phyloP scores from a whole-genome alignment of 768 basidiomycete species.

The Boletus edulis region DNA sequence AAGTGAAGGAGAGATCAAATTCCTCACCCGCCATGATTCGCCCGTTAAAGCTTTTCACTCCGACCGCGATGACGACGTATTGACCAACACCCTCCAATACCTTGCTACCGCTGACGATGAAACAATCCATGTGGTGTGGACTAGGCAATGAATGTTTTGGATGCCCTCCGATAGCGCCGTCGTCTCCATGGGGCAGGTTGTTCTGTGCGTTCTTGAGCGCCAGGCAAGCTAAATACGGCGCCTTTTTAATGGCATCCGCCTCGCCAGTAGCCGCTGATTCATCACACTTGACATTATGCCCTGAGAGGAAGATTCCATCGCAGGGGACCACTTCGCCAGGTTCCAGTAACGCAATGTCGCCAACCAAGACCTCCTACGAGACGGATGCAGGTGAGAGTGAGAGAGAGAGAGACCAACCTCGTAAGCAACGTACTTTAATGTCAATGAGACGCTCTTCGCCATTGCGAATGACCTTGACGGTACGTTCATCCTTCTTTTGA shows the following conservation, averaged over 20 bases:
- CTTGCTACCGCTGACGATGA: slow-evolving; percentile 88
- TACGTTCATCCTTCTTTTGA: slow-evolving; percentile 93
- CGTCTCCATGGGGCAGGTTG: slow-evolving; percentile 11
- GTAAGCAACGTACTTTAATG: slow-evolving; percentile 60
- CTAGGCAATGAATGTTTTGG: slow-evolving; percentile 5
- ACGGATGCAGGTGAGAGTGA: slow-evolving; percentile 18
- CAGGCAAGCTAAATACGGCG: slow-evolving; percentile 72
- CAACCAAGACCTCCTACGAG: slow-evolving; percentile 83
- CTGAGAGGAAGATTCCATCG: slow-evolving; percentile 90
- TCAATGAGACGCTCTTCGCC: slow-evolving; percentile 72
- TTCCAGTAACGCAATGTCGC: slow-evolving; percentile 88
- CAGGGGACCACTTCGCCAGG: slow-evolving; percentile 96
- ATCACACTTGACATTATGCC: slow-evolving; percentile 94
- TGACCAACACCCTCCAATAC: slow-evolving; percentile 92
- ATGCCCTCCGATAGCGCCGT: slow-evolving; percentile 27
- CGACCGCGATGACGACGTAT: slow-evolving; percentile 92
- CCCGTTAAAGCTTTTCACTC: slow-evolving; percentile 91
- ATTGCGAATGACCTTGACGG: slow-evolving; percentile 77
- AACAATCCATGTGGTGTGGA: slow-evolving; percentile 77
- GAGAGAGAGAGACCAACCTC: neutral
- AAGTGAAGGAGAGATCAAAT: neutral
- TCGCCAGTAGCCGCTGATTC: slow-evolving; percentile 97
- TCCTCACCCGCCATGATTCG: slow-evolving; percentile 91
- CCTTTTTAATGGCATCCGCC: slow-evolving; percentile 91
- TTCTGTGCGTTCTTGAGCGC: slow-evolving; percentile 41